Percentiles rank a stretch among this genome's conserved stretches.
Evolutionary conservation across 2,329 filamentous ascomycete genomes (phyloP).

Genomic region (Alternaria gaisen): DNA sequence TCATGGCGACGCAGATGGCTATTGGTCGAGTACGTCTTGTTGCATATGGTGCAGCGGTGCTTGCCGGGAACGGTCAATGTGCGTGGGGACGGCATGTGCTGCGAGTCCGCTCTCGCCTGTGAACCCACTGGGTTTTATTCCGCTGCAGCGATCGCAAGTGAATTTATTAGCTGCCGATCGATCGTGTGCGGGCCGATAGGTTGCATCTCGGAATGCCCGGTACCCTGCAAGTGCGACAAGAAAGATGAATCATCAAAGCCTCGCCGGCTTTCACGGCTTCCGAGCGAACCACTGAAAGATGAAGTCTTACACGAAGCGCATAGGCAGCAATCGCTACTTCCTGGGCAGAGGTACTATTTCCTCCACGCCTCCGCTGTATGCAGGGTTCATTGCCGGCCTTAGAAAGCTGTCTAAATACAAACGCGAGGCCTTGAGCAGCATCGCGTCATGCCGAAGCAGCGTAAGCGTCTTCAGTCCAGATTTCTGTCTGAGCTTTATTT

Average conservation of each 20-base stretch:
- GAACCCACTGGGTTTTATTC: conserved; percentile 2
- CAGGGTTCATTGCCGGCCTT: neutral
- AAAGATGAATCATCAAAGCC: neutral
- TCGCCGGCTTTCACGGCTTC: neutral
- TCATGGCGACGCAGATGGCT: conserved; percentile 3
- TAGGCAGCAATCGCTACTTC: neutral
- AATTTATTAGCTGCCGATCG: neutral
- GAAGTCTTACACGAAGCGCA: neutral
- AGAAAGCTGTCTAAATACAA: neutral
- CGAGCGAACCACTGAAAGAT: neutral
- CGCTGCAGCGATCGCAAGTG: neutral
- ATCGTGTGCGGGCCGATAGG: neutral
- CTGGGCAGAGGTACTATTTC: neutral
- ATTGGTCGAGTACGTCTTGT: neutral
- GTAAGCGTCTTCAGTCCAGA: too few relatives aligned
- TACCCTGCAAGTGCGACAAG: neutral
- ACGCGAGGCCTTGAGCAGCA: neutral
- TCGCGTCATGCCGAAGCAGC: neutral
- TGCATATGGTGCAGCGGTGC: neutral
- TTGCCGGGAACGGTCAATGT: neutral
- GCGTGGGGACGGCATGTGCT: neutral
- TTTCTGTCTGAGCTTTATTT: too few relatives aligned
- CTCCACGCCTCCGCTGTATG: too few relatives aligned
- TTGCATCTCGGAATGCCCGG: neutral
- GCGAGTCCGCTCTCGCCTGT: neutral